Evolutionary conservation across 1,139 yeast genomes (phyloP), one percentile per base, ranked within the genome.

Genomic region (Candida sp.): DNA sequence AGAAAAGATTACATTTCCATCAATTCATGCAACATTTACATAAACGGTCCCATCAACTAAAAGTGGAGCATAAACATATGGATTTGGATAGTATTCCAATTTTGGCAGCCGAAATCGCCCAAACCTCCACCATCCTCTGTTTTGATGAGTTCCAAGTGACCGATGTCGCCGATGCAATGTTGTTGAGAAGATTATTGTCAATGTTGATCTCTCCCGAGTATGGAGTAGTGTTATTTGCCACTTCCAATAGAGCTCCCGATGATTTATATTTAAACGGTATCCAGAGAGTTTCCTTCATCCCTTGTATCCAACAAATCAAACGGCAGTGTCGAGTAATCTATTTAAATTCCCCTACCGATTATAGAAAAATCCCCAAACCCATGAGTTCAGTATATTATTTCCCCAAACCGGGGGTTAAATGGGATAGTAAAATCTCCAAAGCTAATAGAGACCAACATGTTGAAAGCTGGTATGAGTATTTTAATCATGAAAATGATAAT

Each of bases 121-220:
- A 76, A 48, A 73, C 76, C 41, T 78, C 95, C 2, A 84, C 95
- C 1, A 82, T 93, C 1, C 66, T 93, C 45, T 93, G 99, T 63
- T 89, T 93, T 62, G 99, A 93, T 65, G 99, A 93, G 66, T 90
- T 91, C 58, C 95, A 87, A 63, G 98, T 93, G 37, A 88, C 96
- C 1, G 99, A 93, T 62, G 97, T 93, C 32, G 99, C 98, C 1
- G 99, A 93, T 64, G 99, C 99, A 3, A 93, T 93, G 99, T 74
- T 93, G 35, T 71, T 93, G 40, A 77, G 99, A 49, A 73, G 97
- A 43, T 67, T 91, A 36, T 60, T 90, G 41, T 77, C 82, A 59
- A 69, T 82, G 39, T 63, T 93, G 41, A 64, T 82, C 41, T 73
- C 81, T 32, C 81, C 84, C 0, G 77, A 82, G 37, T 85, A 84